A percentile compares a stretch with the other conserved stretches of the same genome.
Conservation (phyloP, 805 yeast species). For the Starmera dryadoides region DNA sequence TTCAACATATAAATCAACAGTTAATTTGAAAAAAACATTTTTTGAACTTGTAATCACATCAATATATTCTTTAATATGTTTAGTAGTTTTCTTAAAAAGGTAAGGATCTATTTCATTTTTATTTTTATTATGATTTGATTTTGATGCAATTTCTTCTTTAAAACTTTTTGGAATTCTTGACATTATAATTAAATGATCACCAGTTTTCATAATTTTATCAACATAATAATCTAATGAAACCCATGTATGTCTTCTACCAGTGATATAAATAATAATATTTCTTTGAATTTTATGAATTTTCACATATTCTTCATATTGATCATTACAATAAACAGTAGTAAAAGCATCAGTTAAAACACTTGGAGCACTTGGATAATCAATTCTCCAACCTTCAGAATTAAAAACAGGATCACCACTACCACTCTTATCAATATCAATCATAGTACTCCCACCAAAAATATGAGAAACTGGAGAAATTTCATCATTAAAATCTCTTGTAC, state of each 20-base stretch:
- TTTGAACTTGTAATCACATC: slow-evolving; percentile 22
- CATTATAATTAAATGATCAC: slow-evolving; percentile 60
- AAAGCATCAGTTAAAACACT: slow-evolving; percentile 10
- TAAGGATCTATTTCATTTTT: slow-evolving; percentile 5
- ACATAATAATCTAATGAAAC: slow-evolving; percentile 70
- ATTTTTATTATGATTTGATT: neutral
- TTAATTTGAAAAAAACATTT: slow-evolving; percentile 35
- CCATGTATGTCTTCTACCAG: slow-evolving; percentile 78
- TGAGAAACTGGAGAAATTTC: too few relatives aligned
- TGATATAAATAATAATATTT: slow-evolving; percentile 53
- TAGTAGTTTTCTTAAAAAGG: slow-evolving; percentile 36
- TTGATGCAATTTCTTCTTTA: slow-evolving; percentile 4
- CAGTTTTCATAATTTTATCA: slow-evolving; percentile 45
- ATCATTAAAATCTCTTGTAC: too few relatives aligned
- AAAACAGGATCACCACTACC: neutral
- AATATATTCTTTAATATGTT: slow-evolving; percentile 46
- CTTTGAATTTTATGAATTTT: slow-evolving; percentile 27
- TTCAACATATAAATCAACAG: slow-evolving; percentile 58
- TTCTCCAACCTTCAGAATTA: slow-evolving; percentile 10
- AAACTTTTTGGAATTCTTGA: slow-evolving; percentile 35
- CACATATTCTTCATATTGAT: slow-evolving; percentile 1
- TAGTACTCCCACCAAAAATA: too few relatives aligned
- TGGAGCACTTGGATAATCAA: slow-evolving; percentile 16
- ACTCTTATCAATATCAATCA: slow-evolving; percentile 5
- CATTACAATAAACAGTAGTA: slow-evolving; percentile 2